These are phyloP conservation scores for Fusarium robinianum DNA, from an alignment of 2,329 filamentous ascomycete species.

Conservation along the genomic window DNA sequence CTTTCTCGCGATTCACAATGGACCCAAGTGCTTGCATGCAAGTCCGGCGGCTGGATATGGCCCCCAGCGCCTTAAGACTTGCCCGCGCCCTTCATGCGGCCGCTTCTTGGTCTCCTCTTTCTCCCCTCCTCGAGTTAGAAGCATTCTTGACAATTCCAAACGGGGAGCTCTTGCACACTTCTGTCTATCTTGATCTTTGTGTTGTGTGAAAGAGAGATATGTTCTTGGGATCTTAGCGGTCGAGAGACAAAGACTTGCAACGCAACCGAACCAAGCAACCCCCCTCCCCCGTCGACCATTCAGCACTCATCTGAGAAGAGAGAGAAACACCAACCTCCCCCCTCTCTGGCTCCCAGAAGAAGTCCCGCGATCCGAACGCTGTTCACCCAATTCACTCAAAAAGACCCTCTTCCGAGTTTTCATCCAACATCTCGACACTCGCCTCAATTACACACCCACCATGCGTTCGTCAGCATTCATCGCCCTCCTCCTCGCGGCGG, in stretches of 20 bases:
- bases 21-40: slow-evolving; percentile 26
- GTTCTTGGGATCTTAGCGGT: too few relatives aligned
- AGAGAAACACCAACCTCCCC: too few relatives aligned
- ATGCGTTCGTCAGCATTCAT: slow-evolving; percentile 54
- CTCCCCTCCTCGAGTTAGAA: slow-evolving; percentile 8
- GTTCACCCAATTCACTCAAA: not conserved
- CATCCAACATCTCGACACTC: not conserved
- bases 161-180: too few relatives aligned
- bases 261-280: too few relatives aligned
- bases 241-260: too few relatives aligned
- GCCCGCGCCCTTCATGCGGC: slow-evolving; percentile 32
- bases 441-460: slow-evolving; percentile 25
- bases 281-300: too few relatives aligned
- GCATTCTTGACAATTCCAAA: slow-evolving; percentile 15
- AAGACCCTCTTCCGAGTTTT: too few relatives aligned
- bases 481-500: slow-evolving; percentile 50
- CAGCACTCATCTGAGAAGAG: too few relatives aligned
- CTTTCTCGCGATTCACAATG: slow-evolving; percentile 15
- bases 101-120: slow-evolving; percentile 16
- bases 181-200: too few relatives aligned
- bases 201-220: too few relatives aligned
- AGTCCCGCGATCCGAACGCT: too few relatives aligned
- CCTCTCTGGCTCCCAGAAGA: too few relatives aligned
- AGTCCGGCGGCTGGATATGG: slow-evolving; percentile 34
- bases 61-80: slow-evolving; percentile 35